A percentile compares a stretch with the other conserved stretches of the same genome.
These are phyloP conservation scores for Rhododendron simsii DNA, from an alignment of 148 eudicot species.

Conservation along the genomic window DNA sequence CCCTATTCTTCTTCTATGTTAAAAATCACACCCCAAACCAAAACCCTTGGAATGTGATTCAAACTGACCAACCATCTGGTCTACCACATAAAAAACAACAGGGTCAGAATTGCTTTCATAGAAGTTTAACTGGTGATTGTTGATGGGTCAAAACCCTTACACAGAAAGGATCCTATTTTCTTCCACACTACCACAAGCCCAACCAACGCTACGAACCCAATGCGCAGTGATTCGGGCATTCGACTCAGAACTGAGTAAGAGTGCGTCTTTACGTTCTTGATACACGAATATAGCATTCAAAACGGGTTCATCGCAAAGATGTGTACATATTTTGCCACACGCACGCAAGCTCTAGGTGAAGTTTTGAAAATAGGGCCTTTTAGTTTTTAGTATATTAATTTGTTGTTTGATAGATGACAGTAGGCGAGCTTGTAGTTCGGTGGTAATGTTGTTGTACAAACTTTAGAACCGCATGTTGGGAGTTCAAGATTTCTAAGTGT, in stretches of 20 bases:
- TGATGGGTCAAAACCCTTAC: not conserved
- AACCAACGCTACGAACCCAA: too few relatives aligned
- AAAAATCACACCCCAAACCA: not conserved
- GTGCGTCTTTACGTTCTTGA: not conserved
- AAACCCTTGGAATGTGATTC: not conserved
- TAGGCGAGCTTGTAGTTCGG: too few relatives aligned
- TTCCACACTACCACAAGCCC: not conserved
- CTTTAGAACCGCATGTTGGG: too few relatives aligned
- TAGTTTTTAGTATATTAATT: too few relatives aligned
- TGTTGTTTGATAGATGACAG: too few relatives aligned
- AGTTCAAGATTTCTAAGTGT: too few relatives aligned
- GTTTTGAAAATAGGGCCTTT: too few relatives aligned
- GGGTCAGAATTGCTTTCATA: not conserved
- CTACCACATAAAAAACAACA: not conserved
- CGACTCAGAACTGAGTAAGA: not conserved
- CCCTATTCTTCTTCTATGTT: not conserved
- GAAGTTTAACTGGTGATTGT: not conserved
- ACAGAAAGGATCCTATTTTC: not conserved
- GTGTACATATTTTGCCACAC: not conserved
- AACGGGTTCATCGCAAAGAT: not conserved
- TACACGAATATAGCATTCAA: not conserved
- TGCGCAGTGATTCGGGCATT: not conserved
- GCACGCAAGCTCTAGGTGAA: too few relatives aligned
- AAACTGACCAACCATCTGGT: not conserved
- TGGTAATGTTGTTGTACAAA: too few relatives aligned